A percentile compares a stretch with the other conserved stretches of the same genome.
phyloP scores from a whole-genome alignment of 805 yeast species.

The Ogataea dorogensis region DNA sequence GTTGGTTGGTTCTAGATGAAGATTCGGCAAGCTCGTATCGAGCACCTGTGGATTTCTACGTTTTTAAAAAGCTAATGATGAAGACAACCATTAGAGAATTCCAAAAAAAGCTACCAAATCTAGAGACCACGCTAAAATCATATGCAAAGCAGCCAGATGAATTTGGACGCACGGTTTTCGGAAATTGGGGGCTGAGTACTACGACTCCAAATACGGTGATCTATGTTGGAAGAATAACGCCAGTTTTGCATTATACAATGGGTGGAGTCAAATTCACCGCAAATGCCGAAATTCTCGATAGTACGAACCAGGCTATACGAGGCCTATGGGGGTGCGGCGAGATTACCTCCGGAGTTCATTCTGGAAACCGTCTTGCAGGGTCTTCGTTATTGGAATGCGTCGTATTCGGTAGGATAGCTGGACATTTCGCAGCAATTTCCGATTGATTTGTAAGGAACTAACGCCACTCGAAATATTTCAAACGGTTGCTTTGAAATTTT shows the following conservation, averaged over 20 bases:
- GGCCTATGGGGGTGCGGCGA: conserved; percentile 69
- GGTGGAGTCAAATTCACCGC: conserved; percentile 61
- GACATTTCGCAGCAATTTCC: conserved; percentile 19
- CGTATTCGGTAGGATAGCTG: conserved; percentile 60
- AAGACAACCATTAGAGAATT: conserved; percentile 44
- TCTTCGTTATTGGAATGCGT: conserved; percentile 61
- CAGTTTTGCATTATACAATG: conserved; percentile 66
- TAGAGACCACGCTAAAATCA: conserved; percentile 11
- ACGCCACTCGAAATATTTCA: no score
- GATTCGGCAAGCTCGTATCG: conserved; percentile 44
- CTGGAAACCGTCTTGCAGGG: conserved; percentile 63
- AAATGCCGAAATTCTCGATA: conserved; percentile 39
- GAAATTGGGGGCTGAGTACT: conserved; percentile 18
- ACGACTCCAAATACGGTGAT: conserved; percentile 27
- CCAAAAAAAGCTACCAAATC: conserved; percentile 32
- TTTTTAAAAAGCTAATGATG: conserved; percentile 53
- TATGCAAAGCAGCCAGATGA: conserved; percentile 12
- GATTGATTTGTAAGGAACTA: no score
- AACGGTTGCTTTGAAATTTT: no score
- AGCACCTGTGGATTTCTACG: conserved; percentile 56
- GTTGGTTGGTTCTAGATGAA: conserved; percentile 49
- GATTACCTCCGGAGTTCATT: conserved; percentile 69
- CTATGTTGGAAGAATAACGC: conserved; percentile 52
- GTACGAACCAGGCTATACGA: conserved; percentile 31
- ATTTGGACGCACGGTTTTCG: conserved; percentile 18